Percentiles rank a stretch among this genome's conserved stretches.
phyloP scores from a whole-genome alignment of 768 basidiomycete species.

The Ramaria rubella region DNA sequence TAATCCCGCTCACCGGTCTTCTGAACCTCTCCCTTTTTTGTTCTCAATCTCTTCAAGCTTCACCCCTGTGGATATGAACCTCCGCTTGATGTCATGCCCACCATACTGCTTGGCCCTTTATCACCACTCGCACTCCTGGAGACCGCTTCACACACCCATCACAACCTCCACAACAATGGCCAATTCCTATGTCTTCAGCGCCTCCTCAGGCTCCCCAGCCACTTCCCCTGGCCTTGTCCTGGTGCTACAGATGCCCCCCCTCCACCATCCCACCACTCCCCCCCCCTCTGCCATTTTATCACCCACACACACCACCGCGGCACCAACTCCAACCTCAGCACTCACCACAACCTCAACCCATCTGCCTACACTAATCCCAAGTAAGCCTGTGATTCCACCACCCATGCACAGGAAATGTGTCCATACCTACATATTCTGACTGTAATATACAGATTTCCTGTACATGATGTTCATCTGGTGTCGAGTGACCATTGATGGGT shows the following conservation, averaged over 20 bases:
- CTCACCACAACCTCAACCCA: conserved; percentile 8
- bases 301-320: background rate
- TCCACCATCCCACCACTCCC: background rate
- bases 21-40: conserved; percentile 9
- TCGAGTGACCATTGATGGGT: no score
- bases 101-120: conserved; percentile 95
- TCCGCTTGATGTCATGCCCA: conserved; percentile 88
- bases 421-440: no score
- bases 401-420: no score
- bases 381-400: conserved; percentile 11
- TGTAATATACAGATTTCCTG: no score
- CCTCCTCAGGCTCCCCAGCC: conserved; percentile 16
- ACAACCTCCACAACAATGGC: background rate
- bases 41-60: background rate
- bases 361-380: background rate
- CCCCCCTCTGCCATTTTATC: background rate
- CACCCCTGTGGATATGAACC: conserved; percentile 81
- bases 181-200: conserved; percentile 12
- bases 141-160: background rate
- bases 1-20: background rate
- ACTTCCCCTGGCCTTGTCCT: conserved; percentile 15
- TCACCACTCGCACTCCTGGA: conserved; percentile 20
- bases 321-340: background rate
- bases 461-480: no score
- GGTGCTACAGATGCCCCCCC: background rate